phyloP scores from a whole-genome alignment of 768 basidiomycete species.

The Boletus vinaceobasis region DNA sequence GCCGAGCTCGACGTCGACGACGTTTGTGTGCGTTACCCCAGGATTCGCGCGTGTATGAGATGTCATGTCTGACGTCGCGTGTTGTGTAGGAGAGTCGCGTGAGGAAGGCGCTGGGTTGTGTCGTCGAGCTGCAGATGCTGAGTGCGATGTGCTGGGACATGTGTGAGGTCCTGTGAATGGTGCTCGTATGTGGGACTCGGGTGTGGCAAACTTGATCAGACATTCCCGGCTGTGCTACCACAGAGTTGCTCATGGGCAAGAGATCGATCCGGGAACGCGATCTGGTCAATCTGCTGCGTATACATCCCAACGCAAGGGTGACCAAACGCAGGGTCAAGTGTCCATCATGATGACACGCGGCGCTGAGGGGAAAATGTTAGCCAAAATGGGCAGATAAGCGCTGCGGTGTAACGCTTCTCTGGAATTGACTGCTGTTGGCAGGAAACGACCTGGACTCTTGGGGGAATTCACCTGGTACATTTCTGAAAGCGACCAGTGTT shows the following conservation, averaged over 20 bases:
- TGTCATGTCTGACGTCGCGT: background rate
- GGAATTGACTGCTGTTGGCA: background rate
- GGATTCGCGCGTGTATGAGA: slow-evolving; percentile 18
- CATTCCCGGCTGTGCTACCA: too few relatives aligned
- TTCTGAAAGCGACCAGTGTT: background rate
- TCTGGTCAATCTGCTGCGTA: too few relatives aligned
- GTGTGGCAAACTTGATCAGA: too few relatives aligned
- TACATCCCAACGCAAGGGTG: too few relatives aligned
- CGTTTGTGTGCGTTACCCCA: slow-evolving; percentile 17
- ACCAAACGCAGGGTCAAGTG: too few relatives aligned
- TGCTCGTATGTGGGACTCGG: too few relatives aligned
- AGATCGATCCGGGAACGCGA: too few relatives aligned
- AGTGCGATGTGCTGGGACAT: background rate
- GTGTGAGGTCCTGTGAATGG: background rate
- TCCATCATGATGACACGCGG: too few relatives aligned
- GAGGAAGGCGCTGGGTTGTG: slow-evolving; percentile 5
- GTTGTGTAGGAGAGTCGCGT: slow-evolving; percentile 10
- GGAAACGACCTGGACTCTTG: too few relatives aligned
- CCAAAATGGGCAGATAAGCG: background rate
- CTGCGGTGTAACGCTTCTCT: background rate
- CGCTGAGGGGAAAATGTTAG: background rate
- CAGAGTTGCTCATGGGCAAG: too few relatives aligned
- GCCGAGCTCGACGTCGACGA: slow-evolving; percentile 15
- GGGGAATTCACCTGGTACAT: background rate
- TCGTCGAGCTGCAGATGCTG: slow-evolving; percentile 18